Evolutionary conservation across 331 rosid species (phyloP).

Genomic region (Stylosanthes scabra): DNA sequence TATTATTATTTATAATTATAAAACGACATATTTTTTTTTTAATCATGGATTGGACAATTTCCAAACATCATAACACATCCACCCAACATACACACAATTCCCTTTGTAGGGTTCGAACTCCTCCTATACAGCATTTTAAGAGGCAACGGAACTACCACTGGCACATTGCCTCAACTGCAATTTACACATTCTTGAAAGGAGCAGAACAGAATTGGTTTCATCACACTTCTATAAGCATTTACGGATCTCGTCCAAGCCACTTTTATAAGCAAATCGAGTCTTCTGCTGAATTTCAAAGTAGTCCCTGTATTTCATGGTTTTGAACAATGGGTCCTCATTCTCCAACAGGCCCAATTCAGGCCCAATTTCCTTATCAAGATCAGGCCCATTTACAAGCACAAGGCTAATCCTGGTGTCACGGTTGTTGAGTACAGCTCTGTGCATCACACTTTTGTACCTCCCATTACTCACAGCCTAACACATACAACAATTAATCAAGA

Average conservation of each 20-base stretch:
- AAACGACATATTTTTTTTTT: too few relatives aligned
- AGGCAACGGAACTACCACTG: too few relatives aligned
- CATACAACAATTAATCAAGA: neutral
- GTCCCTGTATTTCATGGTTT: conserved; percentile 37
- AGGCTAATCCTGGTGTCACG: conserved; percentile 47
- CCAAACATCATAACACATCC: too few relatives aligned
- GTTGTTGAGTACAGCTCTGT: conserved; percentile 56
- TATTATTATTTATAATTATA: too few relatives aligned
- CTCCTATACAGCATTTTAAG: too few relatives aligned
- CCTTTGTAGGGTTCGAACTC: too few relatives aligned
- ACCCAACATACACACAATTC: too few relatives aligned
- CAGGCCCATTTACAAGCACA: conserved; percentile 47
- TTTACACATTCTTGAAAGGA: neutral
- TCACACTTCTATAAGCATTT: conserved; percentile 7
- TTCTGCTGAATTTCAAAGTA: conserved; percentile 40
- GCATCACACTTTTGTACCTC: conserved; percentile 65
- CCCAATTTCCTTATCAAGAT: conserved; percentile 46
- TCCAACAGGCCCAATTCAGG: conserved; percentile 34
- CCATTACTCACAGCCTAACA: conserved; percentile 67
- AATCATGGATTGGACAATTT: too few relatives aligned
- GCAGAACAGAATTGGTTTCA: neutral
- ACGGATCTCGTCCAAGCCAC: conserved; percentile 26
- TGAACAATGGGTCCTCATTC: conserved; percentile 36
- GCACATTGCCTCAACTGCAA: too few relatives aligned
- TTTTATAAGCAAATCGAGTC: conserved; percentile 11